These are phyloP conservation scores for Terfezia claveryi DNA, from an alignment of 495 filamentous ascomycete genomes.

Conservation along the genomic window DNA sequence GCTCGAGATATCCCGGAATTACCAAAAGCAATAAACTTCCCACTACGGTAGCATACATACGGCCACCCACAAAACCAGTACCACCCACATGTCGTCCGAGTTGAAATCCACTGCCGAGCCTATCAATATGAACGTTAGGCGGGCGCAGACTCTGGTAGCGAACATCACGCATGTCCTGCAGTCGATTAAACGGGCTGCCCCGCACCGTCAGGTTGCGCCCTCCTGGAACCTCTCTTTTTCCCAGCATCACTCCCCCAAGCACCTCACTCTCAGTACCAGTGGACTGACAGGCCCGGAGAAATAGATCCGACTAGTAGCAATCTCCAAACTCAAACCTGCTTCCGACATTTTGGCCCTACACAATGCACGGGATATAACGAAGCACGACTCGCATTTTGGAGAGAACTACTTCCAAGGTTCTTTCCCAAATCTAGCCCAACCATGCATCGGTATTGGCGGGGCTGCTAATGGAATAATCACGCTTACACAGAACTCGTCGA, in stretches of 20 bases:
- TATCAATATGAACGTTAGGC: not conserved
- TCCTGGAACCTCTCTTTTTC: no score
- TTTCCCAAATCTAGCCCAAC: not conserved
- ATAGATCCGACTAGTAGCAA: constrained; percentile 67
- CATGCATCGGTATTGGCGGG: not conserved
- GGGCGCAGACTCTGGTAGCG: not conserved
- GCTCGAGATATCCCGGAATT: no score
- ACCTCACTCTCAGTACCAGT: no score
- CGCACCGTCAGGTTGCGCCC: not conserved
- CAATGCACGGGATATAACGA: constrained; percentile 25
- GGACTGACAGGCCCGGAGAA: no score
- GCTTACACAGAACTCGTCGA: constrained; percentile 42
- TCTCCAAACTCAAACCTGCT: constrained; percentile 83
- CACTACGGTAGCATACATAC: no score
- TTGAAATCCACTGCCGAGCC: not conserved
- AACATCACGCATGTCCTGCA: not conserved
- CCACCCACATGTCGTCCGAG: no score
- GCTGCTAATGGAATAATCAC: not conserved
- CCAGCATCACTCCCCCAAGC: no score
- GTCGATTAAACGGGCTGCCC: not conserved
- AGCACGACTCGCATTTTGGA: constrained; percentile 61
- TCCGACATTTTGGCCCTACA: constrained; percentile 72
- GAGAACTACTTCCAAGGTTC: constrained; percentile 74
- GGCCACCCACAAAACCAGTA: no score
- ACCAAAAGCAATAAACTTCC: no score